Base-by-base conservation (phyloP, 1,139 yeast genomes). In the Spathaspora sp. region DNA sequence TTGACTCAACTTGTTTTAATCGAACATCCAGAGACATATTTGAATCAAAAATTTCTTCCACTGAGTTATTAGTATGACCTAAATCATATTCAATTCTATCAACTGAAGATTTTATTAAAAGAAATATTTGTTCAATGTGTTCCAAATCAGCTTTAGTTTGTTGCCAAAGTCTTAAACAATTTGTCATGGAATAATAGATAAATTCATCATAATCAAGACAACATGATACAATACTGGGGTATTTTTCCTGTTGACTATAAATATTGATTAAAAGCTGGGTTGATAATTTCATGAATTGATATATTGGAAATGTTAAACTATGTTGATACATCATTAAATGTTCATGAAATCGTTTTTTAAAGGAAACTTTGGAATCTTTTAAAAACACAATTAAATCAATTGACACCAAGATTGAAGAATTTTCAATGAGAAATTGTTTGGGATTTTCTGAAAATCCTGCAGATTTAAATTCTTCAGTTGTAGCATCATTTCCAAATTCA, bases 111-210 rank as follows among this genome's bases (percentile, higher is more conserved):
- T 54, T 50, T 38, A 74, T 60, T 45, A 82, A 66, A 26, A 70
- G 68, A 45, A 74, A 58, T 29, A 83, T 70, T 45, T 76, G 76
- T 15, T 72, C 76, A 42, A 81, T 72, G 42, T 63, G 63, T 37
- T 65, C 68, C 49, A 69, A 58, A 51, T 72, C 76, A 4, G 91
- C 87, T 41, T 74, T 72, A 1, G 95, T 81, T 44, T 77, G 81
- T 52, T 78, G 81, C 95, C 95, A 88, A 43, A 86, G 68, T 40
- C 78, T 73, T 55, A 86, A 69, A 54, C 84, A 76, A 53, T 79
- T 78, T 44, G 74, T 68, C 72, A 84, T 75, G 34, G 84, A 75
- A 41, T 72, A 68, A 57, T 78, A 80, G 51, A 81, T 82, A 63
- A 84, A 65, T 34, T 78, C 59, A 47, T 76, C 82, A 79, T 86